These are phyloP conservation scores for Gossypium lobatum DNA, from an alignment of 441 rosid genomes.

Conservation along the genomic window DNA sequence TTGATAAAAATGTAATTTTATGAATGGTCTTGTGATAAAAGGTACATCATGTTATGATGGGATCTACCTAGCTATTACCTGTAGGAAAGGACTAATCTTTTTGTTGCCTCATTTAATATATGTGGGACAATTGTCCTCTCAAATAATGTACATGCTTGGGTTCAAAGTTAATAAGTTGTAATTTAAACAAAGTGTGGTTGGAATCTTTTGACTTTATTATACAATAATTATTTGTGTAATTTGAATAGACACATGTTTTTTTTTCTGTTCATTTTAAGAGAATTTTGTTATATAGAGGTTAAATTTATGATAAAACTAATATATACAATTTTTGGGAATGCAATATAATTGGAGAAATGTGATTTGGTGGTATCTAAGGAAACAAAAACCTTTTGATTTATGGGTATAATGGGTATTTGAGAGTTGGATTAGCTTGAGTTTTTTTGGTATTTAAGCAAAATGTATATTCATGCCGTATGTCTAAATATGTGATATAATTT, in stretches of 20 bases:
- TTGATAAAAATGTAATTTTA: background rate
- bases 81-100: constrained; percentile 1
- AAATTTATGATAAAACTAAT: too few species aligned
- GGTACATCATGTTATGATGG: background rate
- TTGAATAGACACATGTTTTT: background rate
- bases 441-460: too few species aligned
- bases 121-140: constrained; percentile 12
- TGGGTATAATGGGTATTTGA: too few species aligned
- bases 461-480: too few species aligned
- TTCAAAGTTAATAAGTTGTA: background rate
- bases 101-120: background rate
- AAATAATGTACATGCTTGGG: background rate
- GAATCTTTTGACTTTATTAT: background rate
- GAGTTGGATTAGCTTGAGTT: too few species aligned
- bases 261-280: background rate
- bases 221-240: background rate
- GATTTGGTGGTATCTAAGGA: too few species aligned
- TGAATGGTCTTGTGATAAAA: background rate
- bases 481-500: too few species aligned
- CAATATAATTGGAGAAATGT: too few species aligned
- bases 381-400: too few species aligned
- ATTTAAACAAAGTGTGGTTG: background rate
- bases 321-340: too few species aligned
- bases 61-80: background rate
- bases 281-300: too few species aligned